Conservation (phyloP, 768 basidiomycete species). For the Chlorophyllum brunneum region DNA sequence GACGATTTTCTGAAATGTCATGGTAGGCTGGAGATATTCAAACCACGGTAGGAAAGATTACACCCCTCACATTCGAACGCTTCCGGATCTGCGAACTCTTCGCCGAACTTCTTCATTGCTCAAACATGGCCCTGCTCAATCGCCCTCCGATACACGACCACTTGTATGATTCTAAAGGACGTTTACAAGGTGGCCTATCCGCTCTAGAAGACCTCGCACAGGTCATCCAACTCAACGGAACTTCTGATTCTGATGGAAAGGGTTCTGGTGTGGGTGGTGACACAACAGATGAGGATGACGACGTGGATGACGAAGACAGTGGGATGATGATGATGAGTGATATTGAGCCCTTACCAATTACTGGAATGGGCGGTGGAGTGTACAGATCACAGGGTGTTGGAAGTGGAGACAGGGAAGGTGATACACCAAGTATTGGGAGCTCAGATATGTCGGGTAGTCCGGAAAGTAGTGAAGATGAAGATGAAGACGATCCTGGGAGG, state of each 20-base stretch:
- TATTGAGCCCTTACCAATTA: constrained; percentile 64
- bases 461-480: constrained; percentile 71
- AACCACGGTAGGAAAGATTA: constrained; percentile 70
- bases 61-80: constrained; percentile 89
- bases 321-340: constrained; percentile 11
- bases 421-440: constrained; percentile 73
- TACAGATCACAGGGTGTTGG: not conserved
- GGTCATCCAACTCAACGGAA: constrained; percentile 65
- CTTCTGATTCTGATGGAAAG: constrained; percentile 43
- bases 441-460: constrained; percentile 72
- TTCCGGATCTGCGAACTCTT: constrained; percentile 96
- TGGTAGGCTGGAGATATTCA: constrained; percentile 61
- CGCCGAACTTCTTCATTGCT: constrained; percentile 95
- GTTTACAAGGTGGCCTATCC: constrained; percentile 81
- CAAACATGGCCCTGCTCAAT: constrained; percentile 96
- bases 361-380: constrained; percentile 26
- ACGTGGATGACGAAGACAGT: not conserved
- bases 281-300: constrained; percentile 47
- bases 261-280: constrained; percentile 23
- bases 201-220: constrained; percentile 84
- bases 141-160: constrained; percentile 64
- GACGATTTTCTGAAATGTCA: not conserved
- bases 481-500: constrained; percentile 39
- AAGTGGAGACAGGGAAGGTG: constrained; percentile 50
- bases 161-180: constrained; percentile 79